A percentile compares a stretch with the other conserved stretches of the same genome.
phyloP scores from a whole-genome alignment of 1,284 basidiomycete genomes.

The Pholiota adiposa region DNA sequence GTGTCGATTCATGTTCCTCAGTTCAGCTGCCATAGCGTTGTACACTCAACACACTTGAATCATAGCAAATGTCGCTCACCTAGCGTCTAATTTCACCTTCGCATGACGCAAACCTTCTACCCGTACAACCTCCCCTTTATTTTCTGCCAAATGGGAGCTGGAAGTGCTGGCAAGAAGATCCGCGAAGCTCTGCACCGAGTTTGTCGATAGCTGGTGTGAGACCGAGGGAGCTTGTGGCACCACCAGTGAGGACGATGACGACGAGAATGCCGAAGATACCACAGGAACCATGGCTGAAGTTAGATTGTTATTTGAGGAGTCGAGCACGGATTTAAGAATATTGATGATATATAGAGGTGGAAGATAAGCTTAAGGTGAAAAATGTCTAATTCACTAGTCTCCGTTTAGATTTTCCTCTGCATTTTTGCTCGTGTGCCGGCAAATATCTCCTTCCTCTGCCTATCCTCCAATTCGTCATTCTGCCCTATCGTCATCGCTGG shows the following conservation, averaged over 20 bases:
- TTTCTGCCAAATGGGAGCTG: constrained; percentile 46
- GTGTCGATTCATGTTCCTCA: constrained; percentile 20
- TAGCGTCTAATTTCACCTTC: constrained; percentile 65
- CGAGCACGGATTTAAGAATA: background rate
- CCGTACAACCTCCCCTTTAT: constrained; percentile 47
- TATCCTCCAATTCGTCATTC: background rate
- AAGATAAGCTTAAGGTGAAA: constrained; percentile 13
- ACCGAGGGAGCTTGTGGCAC: constrained; percentile 19
- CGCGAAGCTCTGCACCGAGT: constrained; percentile 38
- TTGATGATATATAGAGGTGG: constrained; percentile 7
- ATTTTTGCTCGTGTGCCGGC: constrained; percentile 33
- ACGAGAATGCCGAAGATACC: constrained; percentile 23
- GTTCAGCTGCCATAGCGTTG: constrained; percentile 30
- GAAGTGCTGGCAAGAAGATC: constrained; percentile 37
- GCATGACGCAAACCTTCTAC: constrained; percentile 72
- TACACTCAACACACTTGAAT: constrained; percentile 26
- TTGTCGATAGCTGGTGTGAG: constrained; percentile 34
- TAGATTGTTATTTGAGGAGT: constrained; percentile 4
- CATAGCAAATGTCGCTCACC: constrained; percentile 54
- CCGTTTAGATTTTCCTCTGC: background rate
- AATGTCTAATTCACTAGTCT: constrained; percentile 4
- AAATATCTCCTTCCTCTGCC: constrained; percentile 9
- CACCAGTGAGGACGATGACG: constrained; percentile 21
- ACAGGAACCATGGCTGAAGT: constrained; percentile 21
- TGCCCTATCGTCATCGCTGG: background rate